Evolutionary conservation across 495 filamentous ascomycete genomes (phyloP).

Genomic region (Parmelia sp.): DNA sequence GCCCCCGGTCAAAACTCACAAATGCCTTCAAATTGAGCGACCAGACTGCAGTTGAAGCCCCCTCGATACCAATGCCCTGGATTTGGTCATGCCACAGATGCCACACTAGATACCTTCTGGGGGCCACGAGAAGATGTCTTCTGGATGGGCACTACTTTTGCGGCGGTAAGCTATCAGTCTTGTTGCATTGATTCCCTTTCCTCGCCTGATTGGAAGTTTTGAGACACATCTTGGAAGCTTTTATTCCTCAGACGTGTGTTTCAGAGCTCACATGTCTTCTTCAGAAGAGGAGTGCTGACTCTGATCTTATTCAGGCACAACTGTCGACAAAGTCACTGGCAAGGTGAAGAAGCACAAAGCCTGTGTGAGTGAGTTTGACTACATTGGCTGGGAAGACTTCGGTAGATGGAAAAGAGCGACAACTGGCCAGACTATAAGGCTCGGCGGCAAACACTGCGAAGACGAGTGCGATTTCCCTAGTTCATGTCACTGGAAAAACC

Average conservation of each 20-base stretch:
- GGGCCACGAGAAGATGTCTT: slow-evolving; percentile 41
- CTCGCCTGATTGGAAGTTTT: too few relatives aligned
- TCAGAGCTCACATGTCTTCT: too few relatives aligned
- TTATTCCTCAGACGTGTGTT: too few relatives aligned
- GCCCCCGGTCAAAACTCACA: neutral
- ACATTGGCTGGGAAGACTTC: slow-evolving; percentile 40
- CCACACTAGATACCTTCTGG: slow-evolving; percentile 35
- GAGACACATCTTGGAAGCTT: too few relatives aligned
- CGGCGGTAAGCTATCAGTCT: too few relatives aligned
- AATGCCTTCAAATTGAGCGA: neutral
- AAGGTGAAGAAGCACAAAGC: slow-evolving; percentile 32
- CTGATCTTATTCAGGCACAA: too few relatives aligned
- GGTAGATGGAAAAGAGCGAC: slow-evolving; percentile 31
- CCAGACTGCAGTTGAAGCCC: neutral
- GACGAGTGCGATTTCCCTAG: slow-evolving; percentile 22
- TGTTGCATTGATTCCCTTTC: too few relatives aligned
- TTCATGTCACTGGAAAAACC: slow-evolving; percentile 22
- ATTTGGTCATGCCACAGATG: slow-evolving; percentile 45
- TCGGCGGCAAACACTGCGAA: slow-evolving; percentile 16
- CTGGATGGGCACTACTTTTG: slow-evolving; percentile 46
- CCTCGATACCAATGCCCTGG: slow-evolving; percentile 30
- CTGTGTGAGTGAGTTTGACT: slow-evolving; percentile 44
- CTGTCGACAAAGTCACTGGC: slow-evolving; percentile 25
- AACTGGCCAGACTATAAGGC: neutral
- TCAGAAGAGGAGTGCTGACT: too few relatives aligned